Base-by-base conservation (phyloP, 2,329 filamentous ascomycete species). In the Immersiporthe knoxdaviesiana region DNA sequence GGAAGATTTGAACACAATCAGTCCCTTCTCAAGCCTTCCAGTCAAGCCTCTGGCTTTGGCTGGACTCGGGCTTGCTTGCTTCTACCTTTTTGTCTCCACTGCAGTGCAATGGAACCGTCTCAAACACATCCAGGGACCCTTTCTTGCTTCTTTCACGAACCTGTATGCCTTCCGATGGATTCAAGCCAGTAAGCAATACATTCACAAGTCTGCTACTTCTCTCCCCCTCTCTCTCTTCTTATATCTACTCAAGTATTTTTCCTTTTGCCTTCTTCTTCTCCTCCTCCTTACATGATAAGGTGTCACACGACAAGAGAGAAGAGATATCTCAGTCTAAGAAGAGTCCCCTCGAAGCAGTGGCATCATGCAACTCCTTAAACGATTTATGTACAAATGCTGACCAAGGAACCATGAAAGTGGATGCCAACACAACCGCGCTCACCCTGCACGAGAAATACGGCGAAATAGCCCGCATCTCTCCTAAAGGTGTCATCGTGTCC, bases 381-480 rank as follows among this genome's bases (percentile, higher is more conserved):
- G 12, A 24, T 3, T 24, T 18, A 56, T 18, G 6, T 32, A 14
- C 52, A 56, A 16, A 18, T 32, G 7, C 14, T 56, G 52, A 56
- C 14, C 12, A 32, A 5, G 14, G 3, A 1, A 4, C 24, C 12
- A 18, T 56, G 4, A 16, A 56, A 56, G 52, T 32, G 27, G 5
- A 56, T 0, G 73, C 73, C 56, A 68, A 73, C 12, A 54, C 71
- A 10, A 73, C 76, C 58, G 65, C 30, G 21, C 67, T 71, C 5
- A 74, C 72, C n/a, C 63, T 74, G 24, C 71, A 76, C n/a, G 39
- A 73, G 18, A 74, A 74, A 24, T 76, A 77, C 39, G 76, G 76
- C 3, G 75, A 74, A 16, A 64, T 76, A 14, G 65, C 74, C 60
- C 74, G 76, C 18, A 74, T 78, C n/a, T 74, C 75, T 1, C 76